Conservation (phyloP, 2,329 filamentous ascomycete species). For the Aspergillus pseudonomiae region DNA sequence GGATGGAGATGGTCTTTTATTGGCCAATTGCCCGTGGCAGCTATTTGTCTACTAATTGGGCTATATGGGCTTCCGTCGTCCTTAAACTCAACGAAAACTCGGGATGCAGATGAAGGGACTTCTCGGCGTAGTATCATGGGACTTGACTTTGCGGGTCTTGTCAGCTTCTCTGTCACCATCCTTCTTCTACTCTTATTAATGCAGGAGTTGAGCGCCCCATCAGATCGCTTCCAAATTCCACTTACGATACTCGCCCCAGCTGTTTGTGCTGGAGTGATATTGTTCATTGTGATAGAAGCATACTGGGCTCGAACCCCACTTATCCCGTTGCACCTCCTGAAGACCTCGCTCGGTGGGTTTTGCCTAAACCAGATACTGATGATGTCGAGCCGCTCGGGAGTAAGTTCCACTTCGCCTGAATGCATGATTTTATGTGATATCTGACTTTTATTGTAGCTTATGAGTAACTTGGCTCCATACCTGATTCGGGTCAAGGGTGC, state of each 20-base stretch:
- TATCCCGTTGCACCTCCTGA: slow-evolving; percentile 21
- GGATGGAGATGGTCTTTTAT: slow-evolving; percentile 73
- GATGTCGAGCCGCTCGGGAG: slow-evolving; percentile 14
- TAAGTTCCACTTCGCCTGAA: slow-evolving; percentile 5
- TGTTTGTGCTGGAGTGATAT: background rate
- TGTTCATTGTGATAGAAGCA: slow-evolving; percentile 19
- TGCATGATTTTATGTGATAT: background rate
- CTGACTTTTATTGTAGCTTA: slow-evolving; percentile 6
- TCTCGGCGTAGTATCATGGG: background rate
- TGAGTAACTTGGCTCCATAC: slow-evolving; percentile 20
- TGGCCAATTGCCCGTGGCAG: slow-evolving; percentile 59
- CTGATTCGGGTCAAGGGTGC: slow-evolving; percentile 21
- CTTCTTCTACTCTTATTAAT: slow-evolving; percentile 13
- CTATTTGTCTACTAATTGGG: slow-evolving; percentile 52
- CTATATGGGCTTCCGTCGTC: slow-evolving; percentile 9
- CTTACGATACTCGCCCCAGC: background rate
- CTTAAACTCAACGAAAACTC: background rate
- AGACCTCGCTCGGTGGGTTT: slow-evolving; percentile 11
- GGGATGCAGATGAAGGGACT: background rate
- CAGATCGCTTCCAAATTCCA: background rate
- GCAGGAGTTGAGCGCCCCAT: background rate
- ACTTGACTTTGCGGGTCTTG: slow-evolving; percentile 18
- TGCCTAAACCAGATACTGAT: slow-evolving; percentile 19
- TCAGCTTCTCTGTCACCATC: slow-evolving; percentile 10
- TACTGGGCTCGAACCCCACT: slow-evolving; percentile 23